A percentile compares a stretch with the other conserved stretches of the same genome.
Conservation (phyloP, 257 asterid genomes). For the Jacaranda mimosifolia region DNA sequence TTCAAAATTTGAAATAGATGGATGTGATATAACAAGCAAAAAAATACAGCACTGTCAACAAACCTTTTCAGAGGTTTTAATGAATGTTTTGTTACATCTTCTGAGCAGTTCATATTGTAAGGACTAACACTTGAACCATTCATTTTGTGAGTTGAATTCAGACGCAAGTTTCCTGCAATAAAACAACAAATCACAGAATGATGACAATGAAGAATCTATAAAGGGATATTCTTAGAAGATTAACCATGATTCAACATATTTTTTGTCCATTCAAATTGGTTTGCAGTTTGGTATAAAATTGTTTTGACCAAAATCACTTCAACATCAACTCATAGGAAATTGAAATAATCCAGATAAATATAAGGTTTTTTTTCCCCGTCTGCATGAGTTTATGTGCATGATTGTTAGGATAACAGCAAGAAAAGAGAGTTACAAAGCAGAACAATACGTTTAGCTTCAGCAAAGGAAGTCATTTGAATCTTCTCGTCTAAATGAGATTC, state of each 20-base stretch:
- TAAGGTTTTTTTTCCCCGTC: not conserved
- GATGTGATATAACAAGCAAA: slow-evolving; percentile 24
- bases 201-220: slow-evolving; percentile 2
- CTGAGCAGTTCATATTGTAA: slow-evolving; percentile 49
- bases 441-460: slow-evolving; percentile 61
- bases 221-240: slow-evolving; percentile 28
- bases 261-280: slow-evolving; percentile 1
- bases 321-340: slow-evolving; percentile 10
- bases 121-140: slow-evolving; percentile 54
- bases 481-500: slow-evolving; percentile 46
- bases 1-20: slow-evolving; percentile 1
- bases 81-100: slow-evolving; percentile 46
- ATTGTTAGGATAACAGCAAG: slow-evolving; percentile 4
- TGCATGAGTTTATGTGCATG: not conserved
- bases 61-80: slow-evolving; percentile 61
- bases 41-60: not conserved
- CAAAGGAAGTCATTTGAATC: slow-evolving; percentile 41
- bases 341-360: not conserved
- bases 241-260: slow-evolving; percentile 23
- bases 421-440: slow-evolving; percentile 20
- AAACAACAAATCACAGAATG: slow-evolving; percentile 32
- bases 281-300: slow-evolving; percentile 25
- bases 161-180: slow-evolving; percentile 48
- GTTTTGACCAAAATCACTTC: slow-evolving; percentile 28
- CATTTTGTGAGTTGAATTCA: slow-evolving; percentile 41